Percentiles rank a stretch among this genome's conserved stretches.
phyloP scores from a whole-genome alignment of 345 rosid species.

The Populus simonii region DNA sequence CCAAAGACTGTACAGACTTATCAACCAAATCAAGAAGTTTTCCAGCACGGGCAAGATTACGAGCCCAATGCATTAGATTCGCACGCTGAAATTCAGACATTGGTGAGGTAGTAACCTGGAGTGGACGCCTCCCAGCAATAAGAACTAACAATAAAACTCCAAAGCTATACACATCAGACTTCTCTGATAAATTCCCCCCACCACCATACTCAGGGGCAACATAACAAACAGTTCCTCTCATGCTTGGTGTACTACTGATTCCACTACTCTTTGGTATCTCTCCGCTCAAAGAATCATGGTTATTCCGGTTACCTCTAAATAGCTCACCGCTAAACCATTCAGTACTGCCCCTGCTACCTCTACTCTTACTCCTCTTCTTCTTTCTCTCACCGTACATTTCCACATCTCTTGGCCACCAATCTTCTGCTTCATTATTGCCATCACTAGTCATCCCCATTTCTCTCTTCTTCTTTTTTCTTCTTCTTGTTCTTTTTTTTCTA shows the following conservation, averaged over 20 bases:
- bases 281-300: conserved; percentile 66
- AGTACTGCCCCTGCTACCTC: conserved; percentile 59
- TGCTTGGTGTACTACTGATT: conserved; percentile 85
- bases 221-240: conserved; percentile 95
- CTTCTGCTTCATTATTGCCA: conserved; percentile 38
- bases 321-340: conserved; percentile 88
- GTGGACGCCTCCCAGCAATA: conserved; percentile 82
- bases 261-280: conserved; percentile 75
- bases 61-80: conserved; percentile 85
- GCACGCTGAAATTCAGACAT: conserved; percentile 81
- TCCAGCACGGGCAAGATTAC: conserved; percentile 68
- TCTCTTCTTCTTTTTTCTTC: conserved; percentile 51
- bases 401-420: conserved; percentile 62
- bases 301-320: conserved; percentile 47
- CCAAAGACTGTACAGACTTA: conserved; percentile 46
- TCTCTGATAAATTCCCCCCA: conserved; percentile 67
- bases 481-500: conserved; percentile 62
- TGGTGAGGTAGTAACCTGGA: conserved; percentile 70
- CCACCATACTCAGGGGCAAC: conserved; percentile 89
- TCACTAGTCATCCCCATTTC: conserved; percentile 30
- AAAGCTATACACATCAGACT: conserved; percentile 85
- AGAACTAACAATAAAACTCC: conserved; percentile 75
- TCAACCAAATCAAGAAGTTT: conserved; percentile 82
- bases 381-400: conserved; percentile 42
- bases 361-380: conserved; percentile 52